These are phyloP conservation scores for Nicotiana sylvestris DNA, from an alignment of 257 asterid species.

Conservation along the genomic window DNA sequence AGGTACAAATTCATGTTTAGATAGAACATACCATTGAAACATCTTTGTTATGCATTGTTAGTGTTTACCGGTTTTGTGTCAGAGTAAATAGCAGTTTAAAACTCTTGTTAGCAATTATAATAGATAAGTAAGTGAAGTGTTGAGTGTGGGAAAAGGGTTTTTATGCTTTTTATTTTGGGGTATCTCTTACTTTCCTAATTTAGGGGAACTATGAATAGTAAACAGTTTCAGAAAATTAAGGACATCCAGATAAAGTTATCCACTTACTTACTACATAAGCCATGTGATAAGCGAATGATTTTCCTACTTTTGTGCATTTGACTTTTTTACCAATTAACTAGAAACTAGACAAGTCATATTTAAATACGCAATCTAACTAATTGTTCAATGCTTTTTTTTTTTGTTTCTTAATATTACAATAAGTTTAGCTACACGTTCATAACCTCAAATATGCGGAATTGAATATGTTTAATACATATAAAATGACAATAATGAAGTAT, in stretches of 20 bases:
- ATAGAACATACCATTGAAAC: neutral
- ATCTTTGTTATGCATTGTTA: neutral
- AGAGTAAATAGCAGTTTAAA: neutral
- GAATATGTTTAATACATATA: too few species aligned
- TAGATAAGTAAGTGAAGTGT: neutral
- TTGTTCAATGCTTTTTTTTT: too few species aligned
- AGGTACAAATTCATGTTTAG: neutral
- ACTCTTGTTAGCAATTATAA: neutral
- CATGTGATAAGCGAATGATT: neutral
- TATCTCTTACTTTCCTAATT: neutral
- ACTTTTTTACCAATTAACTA: neutral
- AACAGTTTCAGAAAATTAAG: neutral
- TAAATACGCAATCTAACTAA: too few species aligned
- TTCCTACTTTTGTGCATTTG: neutral
- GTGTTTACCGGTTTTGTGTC: too few species aligned
- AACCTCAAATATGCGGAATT: too few species aligned
- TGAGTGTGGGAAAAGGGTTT: neutral
- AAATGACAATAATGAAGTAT: too few species aligned
- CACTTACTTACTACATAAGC: neutral
- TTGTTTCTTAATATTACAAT: too few species aligned
- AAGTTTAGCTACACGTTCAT: too few species aligned
- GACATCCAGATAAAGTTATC: neutral
- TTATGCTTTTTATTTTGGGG: neutral
- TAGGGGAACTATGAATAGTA: neutral
- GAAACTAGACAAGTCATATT: too few species aligned